These are phyloP conservation scores for Tephrocybe rancida DNA, from an alignment of 768 basidiomycete genomes.

Conservation along the genomic window DNA sequence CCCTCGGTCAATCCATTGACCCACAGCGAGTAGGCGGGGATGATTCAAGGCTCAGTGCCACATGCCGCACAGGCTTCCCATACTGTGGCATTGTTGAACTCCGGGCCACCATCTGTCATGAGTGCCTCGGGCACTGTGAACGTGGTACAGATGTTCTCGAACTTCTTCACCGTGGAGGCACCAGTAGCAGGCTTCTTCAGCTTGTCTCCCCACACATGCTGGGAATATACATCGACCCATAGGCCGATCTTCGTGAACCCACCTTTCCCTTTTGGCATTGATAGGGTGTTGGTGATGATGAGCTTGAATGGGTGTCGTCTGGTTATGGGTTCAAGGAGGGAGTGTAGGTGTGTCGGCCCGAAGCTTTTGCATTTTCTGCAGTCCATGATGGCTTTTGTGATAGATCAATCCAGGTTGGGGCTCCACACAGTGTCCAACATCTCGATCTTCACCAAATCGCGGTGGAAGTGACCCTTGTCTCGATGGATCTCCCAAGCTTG, in stretches of 20 bases:
- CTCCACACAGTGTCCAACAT: conserved; percentile 26
- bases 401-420: conserved; percentile 25
- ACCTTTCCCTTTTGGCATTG: conserved; percentile 33
- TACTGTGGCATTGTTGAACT: conserved; percentile 1
- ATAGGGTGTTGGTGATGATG: conserved; percentile 35
- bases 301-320: conserved; percentile 37
- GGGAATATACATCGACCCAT: conserved; percentile 13
- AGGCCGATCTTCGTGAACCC: conserved; percentile 29
- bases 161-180: not conserved
- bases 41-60: too few relatives aligned
- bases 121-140: not conserved
- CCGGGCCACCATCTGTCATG: not conserved
- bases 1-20: not conserved
- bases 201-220: conserved; percentile 8
- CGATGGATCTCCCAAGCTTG: not conserved
- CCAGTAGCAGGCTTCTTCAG: conserved; percentile 4
- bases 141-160: not conserved
- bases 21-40: too few relatives aligned
- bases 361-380: conserved; percentile 30
- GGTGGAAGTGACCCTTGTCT: conserved; percentile 9
- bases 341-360: conserved; percentile 29
- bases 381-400: conserved; percentile 19
- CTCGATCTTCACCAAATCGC: conserved; percentile 15
- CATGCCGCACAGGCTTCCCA: not conserved
- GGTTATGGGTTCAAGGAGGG: conserved; percentile 38